Evolutionary conservation across 805 yeast species (phyloP).

Genomic region (Diddensiella transvaalensis): DNA sequence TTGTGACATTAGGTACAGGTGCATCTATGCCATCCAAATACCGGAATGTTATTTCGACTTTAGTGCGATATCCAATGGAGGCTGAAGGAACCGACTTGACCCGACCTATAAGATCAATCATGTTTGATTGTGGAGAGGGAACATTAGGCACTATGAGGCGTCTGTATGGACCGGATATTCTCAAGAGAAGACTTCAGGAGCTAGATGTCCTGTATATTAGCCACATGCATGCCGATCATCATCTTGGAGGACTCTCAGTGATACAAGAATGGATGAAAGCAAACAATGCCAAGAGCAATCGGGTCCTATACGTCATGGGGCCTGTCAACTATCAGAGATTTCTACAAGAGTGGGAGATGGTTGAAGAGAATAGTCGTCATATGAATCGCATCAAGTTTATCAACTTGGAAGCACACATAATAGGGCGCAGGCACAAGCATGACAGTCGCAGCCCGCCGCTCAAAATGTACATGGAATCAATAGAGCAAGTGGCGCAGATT

Average conservation of each 20-base stretch:
- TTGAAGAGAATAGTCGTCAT: constrained; percentile 40
- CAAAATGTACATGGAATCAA: background rate
- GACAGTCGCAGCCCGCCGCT: background rate
- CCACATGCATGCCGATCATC: constrained; percentile 97
- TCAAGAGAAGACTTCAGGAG: constrained; percentile 50
- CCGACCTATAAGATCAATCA: constrained; percentile 33
- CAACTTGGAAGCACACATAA: constrained; percentile 55
- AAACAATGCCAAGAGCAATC: constrained; percentile 13
- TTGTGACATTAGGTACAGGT: constrained; percentile 86
- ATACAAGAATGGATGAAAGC: constrained; percentile 57
- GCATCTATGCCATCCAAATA: constrained; percentile 82
- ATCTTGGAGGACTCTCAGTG: constrained; percentile 73
- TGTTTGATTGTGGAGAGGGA: constrained; percentile 95
- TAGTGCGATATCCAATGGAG: constrained; percentile 61
- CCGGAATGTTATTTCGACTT: constrained; percentile 79
- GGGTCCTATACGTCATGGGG: constrained; percentile 52
- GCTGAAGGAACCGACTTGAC: constrained; percentile 1
- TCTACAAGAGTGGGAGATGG: constrained; percentile 60
- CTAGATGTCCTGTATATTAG: constrained; percentile 66
- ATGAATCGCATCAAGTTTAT: constrained; percentile 46
- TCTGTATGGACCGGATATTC: constrained; percentile 48
- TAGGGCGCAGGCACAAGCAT: background rate
- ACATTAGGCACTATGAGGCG: constrained; percentile 72
- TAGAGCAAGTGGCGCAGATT: constrained; percentile 3
- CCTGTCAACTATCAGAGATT: constrained; percentile 76